Conservation (phyloP, 2,329 filamentous ascomycete species). For the Fusarium metavorans region DNA sequence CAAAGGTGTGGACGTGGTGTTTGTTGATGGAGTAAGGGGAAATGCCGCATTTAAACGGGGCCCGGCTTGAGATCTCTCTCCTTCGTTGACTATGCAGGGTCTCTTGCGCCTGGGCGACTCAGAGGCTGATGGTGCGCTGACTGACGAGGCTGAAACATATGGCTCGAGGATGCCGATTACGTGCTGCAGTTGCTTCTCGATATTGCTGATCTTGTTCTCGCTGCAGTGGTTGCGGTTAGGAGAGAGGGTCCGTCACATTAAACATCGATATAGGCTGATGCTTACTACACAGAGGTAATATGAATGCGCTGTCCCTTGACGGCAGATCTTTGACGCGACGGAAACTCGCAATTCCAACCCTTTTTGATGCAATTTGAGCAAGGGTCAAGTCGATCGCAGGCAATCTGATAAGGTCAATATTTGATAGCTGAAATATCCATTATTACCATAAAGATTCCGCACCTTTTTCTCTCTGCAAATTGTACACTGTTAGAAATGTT, state of each 20-base stretch:
- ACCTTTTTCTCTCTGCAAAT: neutral
- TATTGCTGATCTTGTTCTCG: neutral
- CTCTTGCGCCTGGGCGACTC: neutral
- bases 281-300: neutral
- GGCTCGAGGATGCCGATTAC: conserved; percentile 1
- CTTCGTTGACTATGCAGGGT: neutral
- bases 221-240: neutral
- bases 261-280: neutral
- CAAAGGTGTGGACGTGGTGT: neutral
- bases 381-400: neutral
- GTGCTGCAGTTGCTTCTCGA: conserved; percentile 5
- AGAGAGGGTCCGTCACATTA: neutral
- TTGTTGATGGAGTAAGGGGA: neutral
- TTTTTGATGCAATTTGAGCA: conserved; percentile 5
- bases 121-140: neutral
- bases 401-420: neutral
- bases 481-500: neutral
- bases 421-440: neutral
- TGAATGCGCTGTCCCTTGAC: conserved; percentile 1
- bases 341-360: conserved; percentile 1
- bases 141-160: neutral
- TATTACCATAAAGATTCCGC: neutral
- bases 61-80: neutral
- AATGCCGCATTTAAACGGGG: neutral
- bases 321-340: neutral